Base-by-base conservation (phyloP, 495 filamentous ascomycete genomes). In the Paragyromitra xinjiangensis region DNA sequence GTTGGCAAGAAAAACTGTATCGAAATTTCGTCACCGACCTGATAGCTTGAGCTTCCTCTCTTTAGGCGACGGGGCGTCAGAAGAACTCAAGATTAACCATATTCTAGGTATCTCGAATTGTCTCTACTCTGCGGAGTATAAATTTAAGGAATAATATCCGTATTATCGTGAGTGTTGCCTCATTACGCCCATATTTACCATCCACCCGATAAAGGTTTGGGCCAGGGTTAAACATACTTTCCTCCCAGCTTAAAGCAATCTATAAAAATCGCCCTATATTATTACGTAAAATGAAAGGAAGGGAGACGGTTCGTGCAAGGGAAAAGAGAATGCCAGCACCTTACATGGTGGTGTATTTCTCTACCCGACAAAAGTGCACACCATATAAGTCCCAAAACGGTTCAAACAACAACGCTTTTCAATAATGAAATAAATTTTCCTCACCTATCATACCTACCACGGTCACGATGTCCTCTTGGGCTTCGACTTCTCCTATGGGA, bases 401-500 rank as follows among this genome's bases (percentile, higher is more conserved):
- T 48, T 45, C 16, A 6, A 64, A 48, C 14, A 7, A 22, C 59
- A 63, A 67, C 11, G 19, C 14, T 19, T 45, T 61, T 51, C 11
- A 39, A 12, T 34, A 68, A 59, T 59, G 11, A 64, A 24, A 39
- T 40, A 5, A 14, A 37, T 16, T 56, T 22, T 39, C n/a, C 42
- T 62, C 56, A 72, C 19, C 50, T 56, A 42, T 56, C 69, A 61
- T 74, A 73, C 45, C 68, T 72, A 37, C 78, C 69, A 58, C 53
- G 76, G 39, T 69, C 74, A 16, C 50, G 71, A 34, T 66, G 59
- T 29, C 80, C 58, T 44, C 80, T 78, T 70, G 79, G 80, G 67
- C 80, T 81, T 67, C 79, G 80, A 39, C 80, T 81, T 64, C 80
- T 77, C 34, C 64, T n/a, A 51, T 72, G 70, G 24, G 69, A 61